Percentiles rank a stretch among this genome's conserved stretches.
phyloP scores from a whole-genome alignment of 192 early-diverging fungal genomes.

The Coemansia sp. region DNA sequence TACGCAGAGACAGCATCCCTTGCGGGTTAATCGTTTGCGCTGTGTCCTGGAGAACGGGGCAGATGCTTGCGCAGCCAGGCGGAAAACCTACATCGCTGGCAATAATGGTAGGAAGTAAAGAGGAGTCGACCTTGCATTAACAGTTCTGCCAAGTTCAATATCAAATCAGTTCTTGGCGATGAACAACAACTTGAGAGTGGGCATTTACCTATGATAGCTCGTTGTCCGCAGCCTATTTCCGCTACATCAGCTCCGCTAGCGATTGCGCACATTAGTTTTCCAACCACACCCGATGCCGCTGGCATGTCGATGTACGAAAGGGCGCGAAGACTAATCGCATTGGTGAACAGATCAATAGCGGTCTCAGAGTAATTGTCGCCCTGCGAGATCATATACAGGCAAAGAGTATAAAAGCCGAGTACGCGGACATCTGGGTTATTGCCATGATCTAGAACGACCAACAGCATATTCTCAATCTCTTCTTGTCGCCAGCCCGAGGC shows the following conservation, averaged over 20 bases:
- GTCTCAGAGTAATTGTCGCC: slow-evolving; percentile 27
- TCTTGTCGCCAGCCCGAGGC: slow-evolving; percentile 38
- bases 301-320: slow-evolving; percentile 49
- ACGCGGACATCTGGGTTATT: slow-evolving; percentile 50
- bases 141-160: neutral
- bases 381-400: slow-evolving; percentile 32
- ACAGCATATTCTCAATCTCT: slow-evolving; percentile 51
- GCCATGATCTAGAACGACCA: slow-evolving; percentile 51
- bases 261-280: slow-evolving; percentile 48
- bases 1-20: slow-evolving; percentile 37
- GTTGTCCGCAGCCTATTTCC: slow-evolving; percentile 49
- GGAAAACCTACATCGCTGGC: slow-evolving; percentile 24
- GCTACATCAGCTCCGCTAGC: slow-evolving; percentile 31
- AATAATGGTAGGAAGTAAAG: neutral
- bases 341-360: slow-evolving; percentile 42
- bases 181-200: neutral
- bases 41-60: slow-evolving; percentile 42
- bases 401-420: slow-evolving; percentile 36
- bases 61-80: slow-evolving; percentile 40
- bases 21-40: slow-evolving; percentile 47
- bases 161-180: neutral
- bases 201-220: slow-evolving; percentile 30
- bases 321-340: slow-evolving; percentile 36
- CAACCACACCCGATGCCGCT: slow-evolving; percentile 31
- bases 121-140: neutral